Conservation (phyloP, 768 basidiomycete species). For the Russula ochroleuca region DNA sequence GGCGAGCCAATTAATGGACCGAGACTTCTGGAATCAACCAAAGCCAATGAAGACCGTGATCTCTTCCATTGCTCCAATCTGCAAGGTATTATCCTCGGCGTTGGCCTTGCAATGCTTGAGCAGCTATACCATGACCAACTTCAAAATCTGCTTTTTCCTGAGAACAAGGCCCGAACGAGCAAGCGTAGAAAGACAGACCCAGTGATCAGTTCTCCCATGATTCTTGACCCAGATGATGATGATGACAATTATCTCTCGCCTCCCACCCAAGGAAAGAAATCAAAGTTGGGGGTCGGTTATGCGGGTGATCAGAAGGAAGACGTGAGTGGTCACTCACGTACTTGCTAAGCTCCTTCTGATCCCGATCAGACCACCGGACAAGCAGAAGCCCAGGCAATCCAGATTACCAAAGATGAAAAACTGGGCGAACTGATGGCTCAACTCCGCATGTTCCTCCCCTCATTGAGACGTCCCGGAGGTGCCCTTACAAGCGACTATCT, state of each 20-base stretch:
- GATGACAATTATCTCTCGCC: slow-evolving; percentile 47
- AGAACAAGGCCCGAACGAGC: slow-evolving; percentile 31
- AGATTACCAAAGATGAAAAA: slow-evolving; percentile 67
- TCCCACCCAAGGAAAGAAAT: slow-evolving; percentile 52
- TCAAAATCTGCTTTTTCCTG: slow-evolving; percentile 33
- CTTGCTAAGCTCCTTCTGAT: slow-evolving; percentile 8
- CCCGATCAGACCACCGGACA: slow-evolving; percentile 67
- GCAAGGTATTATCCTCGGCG: slow-evolving; percentile 86
- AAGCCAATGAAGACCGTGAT: slow-evolving; percentile 46
- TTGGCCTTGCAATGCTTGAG: slow-evolving; percentile 86
- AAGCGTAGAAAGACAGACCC: slow-evolving; percentile 43
- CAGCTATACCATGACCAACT: slow-evolving; percentile 58
- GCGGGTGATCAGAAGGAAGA: slow-evolving; percentile 81
- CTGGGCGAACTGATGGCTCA: slow-evolving; percentile 62
- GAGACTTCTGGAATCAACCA: slow-evolving; percentile 29
- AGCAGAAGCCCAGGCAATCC: slow-evolving; percentile 67
- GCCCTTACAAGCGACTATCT: slow-evolving; percentile 84
- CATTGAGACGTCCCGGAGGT: slow-evolving; percentile 68
- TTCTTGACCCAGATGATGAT: slow-evolving; percentile 48
- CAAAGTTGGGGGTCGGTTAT: slow-evolving; percentile 81
- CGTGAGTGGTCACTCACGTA: slow-evolving; percentile 45
- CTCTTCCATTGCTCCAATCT: slow-evolving; percentile 88
- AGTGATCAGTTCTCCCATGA: slow-evolving; percentile 30
- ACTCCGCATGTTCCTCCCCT: slow-evolving; percentile 82
- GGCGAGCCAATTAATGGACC: slow-evolving; percentile 39